Evolutionary conservation across 2,329 filamentous ascomycete species (phyloP).

Genomic region (Neoarthrinium moseri): DNA sequence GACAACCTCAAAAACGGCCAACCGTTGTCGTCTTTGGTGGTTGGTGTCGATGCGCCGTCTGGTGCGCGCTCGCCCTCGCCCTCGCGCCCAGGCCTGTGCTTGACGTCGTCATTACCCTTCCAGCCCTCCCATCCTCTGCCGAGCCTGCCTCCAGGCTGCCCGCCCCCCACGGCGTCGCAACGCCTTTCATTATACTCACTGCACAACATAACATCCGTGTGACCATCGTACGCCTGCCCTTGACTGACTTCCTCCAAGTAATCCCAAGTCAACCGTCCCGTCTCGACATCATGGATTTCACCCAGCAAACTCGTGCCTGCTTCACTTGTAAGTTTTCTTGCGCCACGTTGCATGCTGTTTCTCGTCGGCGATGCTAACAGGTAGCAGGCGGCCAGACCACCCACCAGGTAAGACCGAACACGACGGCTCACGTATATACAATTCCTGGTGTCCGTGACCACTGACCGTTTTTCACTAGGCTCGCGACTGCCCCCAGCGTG

Average conservation of each 20-base stretch:
- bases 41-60: neutral
- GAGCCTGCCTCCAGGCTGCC: no score
- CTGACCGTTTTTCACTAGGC: conserved; percentile 49
- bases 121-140: neutral
- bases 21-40: neutral
- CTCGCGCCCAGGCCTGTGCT: neutral
- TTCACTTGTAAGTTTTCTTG: conserved; percentile 46
- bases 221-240: no score
- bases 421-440: conserved; percentile 4
- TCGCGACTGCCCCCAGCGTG: conserved; percentile 83
- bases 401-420: conserved; percentile 64
- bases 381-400: conserved; percentile 66
- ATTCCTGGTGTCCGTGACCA: neutral
- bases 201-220: no score
- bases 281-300: no score
- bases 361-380: conserved; percentile 21
- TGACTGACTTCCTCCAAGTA: no score
- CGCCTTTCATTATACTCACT: no score
- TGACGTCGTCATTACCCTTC: neutral
- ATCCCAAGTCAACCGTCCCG: no score
- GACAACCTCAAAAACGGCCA: conserved; percentile 8
- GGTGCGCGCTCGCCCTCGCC: neutral
- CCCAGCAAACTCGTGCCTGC: conserved; percentile 37
- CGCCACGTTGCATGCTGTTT: conserved; percentile 18
- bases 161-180: no score